Evolutionary conservation across 73 alveolate genomes (phyloP), one percentile per base, ranked within the genome.

Genomic region (Paramecium sonneborni): DNA sequence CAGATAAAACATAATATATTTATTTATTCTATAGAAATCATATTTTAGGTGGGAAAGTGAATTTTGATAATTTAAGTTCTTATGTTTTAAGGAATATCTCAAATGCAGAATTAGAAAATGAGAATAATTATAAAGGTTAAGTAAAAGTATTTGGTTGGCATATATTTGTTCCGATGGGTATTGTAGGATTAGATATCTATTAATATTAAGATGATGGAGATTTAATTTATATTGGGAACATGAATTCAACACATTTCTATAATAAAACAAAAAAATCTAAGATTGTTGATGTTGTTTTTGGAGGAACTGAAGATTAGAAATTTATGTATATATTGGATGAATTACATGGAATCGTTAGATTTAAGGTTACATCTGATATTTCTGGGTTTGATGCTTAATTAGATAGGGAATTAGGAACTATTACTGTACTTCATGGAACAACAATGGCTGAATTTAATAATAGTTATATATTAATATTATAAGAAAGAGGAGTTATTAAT

Each of bases 171-270:
- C 90, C 90, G 11, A 6, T 79, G 20, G 90, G 90, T 0, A 32
- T 57, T 1, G 76, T 41, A 8, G 90, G 90, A 38, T 44, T 79
- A 26, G 90, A 79, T 43, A 79, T 79, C 9, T 79, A 79, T 79
- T 2, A 79, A 46, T 79, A 43, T 79, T 2, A 43, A 39, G 69
- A 24, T 2, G 24, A 39, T 79, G 90, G 90, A 21, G 26, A 39
- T 5, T 79, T 43, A 7, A 0, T 3, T 20, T 44, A 12, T 4
- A 79, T 79, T 21, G 41, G 41, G 26, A 43, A 32, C 21, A 43
- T 79, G 26, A 34, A 26, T 24, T 79, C 90, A n/a, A 37, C 15
- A 2, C 18, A 21, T 10, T 24, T 79, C 1, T 79, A 43, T 24
- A 44, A 44, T 20, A 79, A 18, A 12, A 4, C 20, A n/a, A 39